phyloP scores from a whole-genome alignment of 306 rosid species.

The Prunus campanulata region DNA sequence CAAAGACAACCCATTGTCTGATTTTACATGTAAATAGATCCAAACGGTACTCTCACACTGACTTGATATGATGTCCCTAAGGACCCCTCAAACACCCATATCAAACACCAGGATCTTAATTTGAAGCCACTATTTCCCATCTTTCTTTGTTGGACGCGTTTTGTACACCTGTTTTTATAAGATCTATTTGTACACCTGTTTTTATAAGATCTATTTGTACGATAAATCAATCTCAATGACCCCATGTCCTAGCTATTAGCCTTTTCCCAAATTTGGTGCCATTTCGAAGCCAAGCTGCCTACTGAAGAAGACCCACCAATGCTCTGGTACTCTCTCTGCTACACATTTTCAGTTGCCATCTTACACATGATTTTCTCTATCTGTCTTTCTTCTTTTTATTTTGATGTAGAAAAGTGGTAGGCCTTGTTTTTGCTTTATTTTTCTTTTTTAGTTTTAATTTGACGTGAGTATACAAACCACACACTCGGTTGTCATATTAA shows the following conservation, averaged over 20 bases:
- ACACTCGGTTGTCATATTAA: background rate
- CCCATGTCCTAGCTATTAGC: background rate
- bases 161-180: background rate
- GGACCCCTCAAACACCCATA: background rate
- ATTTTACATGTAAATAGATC: background rate
- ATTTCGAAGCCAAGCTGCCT: background rate
- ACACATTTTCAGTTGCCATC: background rate
- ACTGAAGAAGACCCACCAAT: background rate
- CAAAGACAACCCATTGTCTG: background rate
- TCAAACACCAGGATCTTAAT: background rate
- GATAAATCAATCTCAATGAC: background rate
- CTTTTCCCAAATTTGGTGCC: background rate
- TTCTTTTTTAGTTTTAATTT: background rate
- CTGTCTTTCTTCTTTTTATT: background rate
- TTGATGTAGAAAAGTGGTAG: background rate
- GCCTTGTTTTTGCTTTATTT: background rate
- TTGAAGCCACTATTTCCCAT: background rate
- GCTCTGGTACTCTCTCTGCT: too few relatives aligned
- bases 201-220: background rate
- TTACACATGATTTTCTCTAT: background rate
- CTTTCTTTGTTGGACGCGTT: slow-evolving; percentile 14
- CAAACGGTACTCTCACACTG: background rate
- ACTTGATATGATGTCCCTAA: background rate
- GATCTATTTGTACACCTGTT: slow-evolving; percentile 3
- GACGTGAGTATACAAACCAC: background rate